These are phyloP conservation scores for Apophysomyces variabilis DNA, from an alignment of 371 early-diverging fungal genomes.

Conservation along the genomic window DNA sequence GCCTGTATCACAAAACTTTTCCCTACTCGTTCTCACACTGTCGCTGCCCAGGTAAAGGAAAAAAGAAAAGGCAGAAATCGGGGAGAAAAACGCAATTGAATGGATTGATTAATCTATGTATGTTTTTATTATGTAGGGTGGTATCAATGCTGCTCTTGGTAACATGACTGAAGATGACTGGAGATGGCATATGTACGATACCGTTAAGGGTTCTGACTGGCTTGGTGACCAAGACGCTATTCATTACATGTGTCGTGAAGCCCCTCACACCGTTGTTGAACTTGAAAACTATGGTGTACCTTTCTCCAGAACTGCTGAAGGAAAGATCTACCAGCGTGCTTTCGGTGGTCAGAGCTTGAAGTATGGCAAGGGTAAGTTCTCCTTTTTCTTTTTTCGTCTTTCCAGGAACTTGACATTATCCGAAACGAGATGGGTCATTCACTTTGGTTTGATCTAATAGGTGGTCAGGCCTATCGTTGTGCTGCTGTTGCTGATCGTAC, in stretches of 20 bases:
- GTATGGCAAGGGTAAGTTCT: slow-evolving; percentile 81
- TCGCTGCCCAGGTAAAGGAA: slow-evolving; percentile 88
- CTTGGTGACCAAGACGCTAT: slow-evolving; percentile 98
- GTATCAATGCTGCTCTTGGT: slow-evolving; percentile 98
- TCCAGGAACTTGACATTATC: not conserved
- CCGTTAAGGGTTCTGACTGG: slow-evolving; percentile 99
- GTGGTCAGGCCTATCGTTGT: slow-evolving; percentile 98
- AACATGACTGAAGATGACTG: slow-evolving; percentile 99
- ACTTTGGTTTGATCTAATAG: slow-evolving; percentile 28
- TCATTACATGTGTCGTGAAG: slow-evolving; percentile 98
- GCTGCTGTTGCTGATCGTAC: slow-evolving; percentile 99
- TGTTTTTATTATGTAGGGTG: slow-evolving; percentile 68
- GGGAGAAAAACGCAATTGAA: not conserved
- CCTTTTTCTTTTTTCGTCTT: not conserved
- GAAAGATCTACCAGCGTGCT: slow-evolving; percentile 98
- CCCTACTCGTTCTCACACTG: slow-evolving; percentile 98
- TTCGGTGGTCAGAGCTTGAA: slow-evolving; percentile 97
- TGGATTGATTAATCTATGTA: not conserved
- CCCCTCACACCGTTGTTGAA: slow-evolving; percentile 94
- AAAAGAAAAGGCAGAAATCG: not conserved
- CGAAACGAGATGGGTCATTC: not conserved
- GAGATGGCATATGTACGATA: slow-evolving; percentile 99
- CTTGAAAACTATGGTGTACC: slow-evolving; percentile 98
- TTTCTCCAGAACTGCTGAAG: slow-evolving; percentile 96
- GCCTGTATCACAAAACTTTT: slow-evolving; percentile 99